Evolutionary conservation across 352 stramenopile genomes (phyloP).

Genomic region (Phytopythium litorale): DNA sequence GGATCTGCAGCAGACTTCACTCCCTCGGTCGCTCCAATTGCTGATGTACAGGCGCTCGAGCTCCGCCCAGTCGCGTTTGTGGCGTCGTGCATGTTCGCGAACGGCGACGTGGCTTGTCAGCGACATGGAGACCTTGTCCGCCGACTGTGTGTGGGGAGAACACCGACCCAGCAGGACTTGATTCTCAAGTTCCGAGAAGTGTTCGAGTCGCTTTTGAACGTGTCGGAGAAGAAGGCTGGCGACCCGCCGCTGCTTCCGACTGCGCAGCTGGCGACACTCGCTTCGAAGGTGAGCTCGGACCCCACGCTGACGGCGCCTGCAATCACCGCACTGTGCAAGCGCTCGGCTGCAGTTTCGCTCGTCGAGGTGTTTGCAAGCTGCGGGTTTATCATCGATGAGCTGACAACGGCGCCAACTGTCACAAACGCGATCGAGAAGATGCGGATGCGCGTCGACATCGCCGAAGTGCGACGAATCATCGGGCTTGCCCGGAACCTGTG

Average conservation of each 20-base stretch:
- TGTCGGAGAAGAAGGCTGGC: conserved; percentile 8
- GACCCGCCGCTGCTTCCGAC: conserved; percentile 26
- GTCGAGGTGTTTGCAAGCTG: conserved; percentile 57
- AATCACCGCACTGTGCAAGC: conserved; percentile 35
- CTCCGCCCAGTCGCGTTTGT: conserved; percentile 54
- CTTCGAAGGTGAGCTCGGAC: conserved; percentile 35
- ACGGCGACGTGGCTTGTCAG: conserved; percentile 42
- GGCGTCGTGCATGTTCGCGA: conserved; percentile 63
- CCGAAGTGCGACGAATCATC: conserved; percentile 53
- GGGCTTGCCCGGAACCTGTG: conserved; percentile 46
- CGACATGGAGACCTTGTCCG: conserved; percentile 56
- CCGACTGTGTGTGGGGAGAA: conserved; percentile 53
- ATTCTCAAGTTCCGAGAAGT: conserved; percentile 61
- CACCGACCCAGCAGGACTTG: conserved; percentile 44
- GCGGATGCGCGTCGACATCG: conserved; percentile 39
- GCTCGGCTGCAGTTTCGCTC: conserved; percentile 45
- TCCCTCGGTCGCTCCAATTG: conserved; percentile 5
- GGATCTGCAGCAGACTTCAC: conserved; percentile 23
- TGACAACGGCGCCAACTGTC: conserved; percentile 48
- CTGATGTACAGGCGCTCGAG: conserved; percentile 22
- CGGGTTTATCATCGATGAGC: conserved; percentile 66
- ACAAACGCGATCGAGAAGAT: conserved; percentile 54
- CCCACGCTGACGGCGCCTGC: conserved; percentile 33
- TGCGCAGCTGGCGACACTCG: conserved; percentile 42
- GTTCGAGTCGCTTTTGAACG: conserved; percentile 40